Conservation (phyloP, 2,329 filamentous ascomycete species). For the Fusarium caatingaense region DNA sequence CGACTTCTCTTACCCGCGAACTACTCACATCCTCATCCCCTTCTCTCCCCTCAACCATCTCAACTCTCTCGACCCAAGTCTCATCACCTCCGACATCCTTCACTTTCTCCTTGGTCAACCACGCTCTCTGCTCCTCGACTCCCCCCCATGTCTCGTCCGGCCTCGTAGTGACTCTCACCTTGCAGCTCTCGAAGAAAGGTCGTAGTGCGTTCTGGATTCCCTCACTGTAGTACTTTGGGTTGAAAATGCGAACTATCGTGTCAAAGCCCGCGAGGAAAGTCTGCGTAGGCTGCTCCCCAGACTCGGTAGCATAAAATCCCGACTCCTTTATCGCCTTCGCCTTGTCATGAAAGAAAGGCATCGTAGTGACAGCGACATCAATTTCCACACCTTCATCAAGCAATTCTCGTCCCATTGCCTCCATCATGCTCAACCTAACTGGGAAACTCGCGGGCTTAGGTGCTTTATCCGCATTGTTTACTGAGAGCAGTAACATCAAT, state of each 20-base stretch:
- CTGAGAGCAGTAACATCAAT: constrained; percentile 69
- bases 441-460: constrained; percentile 75
- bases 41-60: constrained; percentile 64
- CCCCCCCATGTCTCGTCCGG: constrained; percentile 70
- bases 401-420: constrained; percentile 70
- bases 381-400: constrained; percentile 52
- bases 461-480: constrained; percentile 74
- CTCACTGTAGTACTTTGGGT: constrained; percentile 74
- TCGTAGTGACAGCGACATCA: constrained; percentile 77
- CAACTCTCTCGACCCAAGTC: constrained; percentile 70
- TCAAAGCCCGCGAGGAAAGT: constrained; percentile 81
- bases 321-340: constrained; percentile 65
- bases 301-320: constrained; percentile 54
- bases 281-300: constrained; percentile 57
- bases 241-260: constrained; percentile 77
- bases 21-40: constrained; percentile 64
- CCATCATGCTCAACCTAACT: constrained; percentile 77
- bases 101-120: constrained; percentile 60
- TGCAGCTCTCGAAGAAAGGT: constrained; percentile 72
- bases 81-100: constrained; percentile 64
- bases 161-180: constrained; percentile 72
- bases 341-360: constrained; percentile 81
- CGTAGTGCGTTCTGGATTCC: constrained; percentile 65
- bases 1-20: constrained; percentile 72
- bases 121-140: constrained; percentile 57